Conservation (phyloP, 2,329 filamentous ascomycete genomes). For the Trematosphaeria pertusa region DNA sequence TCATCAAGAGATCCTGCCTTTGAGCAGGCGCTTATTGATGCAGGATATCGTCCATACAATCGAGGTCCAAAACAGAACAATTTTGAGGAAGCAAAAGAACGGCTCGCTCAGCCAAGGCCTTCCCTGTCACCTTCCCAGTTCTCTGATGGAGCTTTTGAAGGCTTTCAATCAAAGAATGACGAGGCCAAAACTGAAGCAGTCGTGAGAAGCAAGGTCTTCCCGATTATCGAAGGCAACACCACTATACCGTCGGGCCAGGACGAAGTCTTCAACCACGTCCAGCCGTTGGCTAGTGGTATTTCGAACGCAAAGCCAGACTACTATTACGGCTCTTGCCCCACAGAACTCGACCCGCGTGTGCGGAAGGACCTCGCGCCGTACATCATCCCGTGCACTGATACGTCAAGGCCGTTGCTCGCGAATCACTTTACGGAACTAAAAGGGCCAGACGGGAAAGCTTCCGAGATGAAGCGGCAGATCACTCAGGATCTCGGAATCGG, state of each 20-base stretch:
- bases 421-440: conserved; percentile 41
- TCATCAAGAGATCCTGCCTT: too few species aligned
- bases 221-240: conserved; percentile 19
- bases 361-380: conserved; percentile 23
- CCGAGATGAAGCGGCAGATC: conserved; percentile 29
- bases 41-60: too few species aligned
- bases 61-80: too few species aligned
- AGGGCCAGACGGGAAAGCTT: conserved; percentile 19
- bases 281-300: conserved; percentile 40
- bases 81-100: too few species aligned
- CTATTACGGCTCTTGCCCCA: conserved; percentile 38
- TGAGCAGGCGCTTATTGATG: too few species aligned
- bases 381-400: conserved; percentile 44
- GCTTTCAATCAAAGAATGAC: conserved; percentile 22
- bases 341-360: conserved; percentile 18
- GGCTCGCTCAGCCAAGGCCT: too few species aligned
- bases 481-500: conserved; percentile 49
- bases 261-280: conserved; percentile 45
- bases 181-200: conserved; percentile 17
- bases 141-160: conserved; percentile 18
- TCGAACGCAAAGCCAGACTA: conserved; percentile 39
- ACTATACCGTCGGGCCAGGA: conserved; percentile 12
- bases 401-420: conserved; percentile 41
- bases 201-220: conserved; percentile 19
- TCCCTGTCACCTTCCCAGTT: too few species aligned